These are phyloP conservation scores for Trichoderma semiorbis DNA, from an alignment of 2,329 filamentous ascomycete genomes.

Conservation along the genomic window DNA sequence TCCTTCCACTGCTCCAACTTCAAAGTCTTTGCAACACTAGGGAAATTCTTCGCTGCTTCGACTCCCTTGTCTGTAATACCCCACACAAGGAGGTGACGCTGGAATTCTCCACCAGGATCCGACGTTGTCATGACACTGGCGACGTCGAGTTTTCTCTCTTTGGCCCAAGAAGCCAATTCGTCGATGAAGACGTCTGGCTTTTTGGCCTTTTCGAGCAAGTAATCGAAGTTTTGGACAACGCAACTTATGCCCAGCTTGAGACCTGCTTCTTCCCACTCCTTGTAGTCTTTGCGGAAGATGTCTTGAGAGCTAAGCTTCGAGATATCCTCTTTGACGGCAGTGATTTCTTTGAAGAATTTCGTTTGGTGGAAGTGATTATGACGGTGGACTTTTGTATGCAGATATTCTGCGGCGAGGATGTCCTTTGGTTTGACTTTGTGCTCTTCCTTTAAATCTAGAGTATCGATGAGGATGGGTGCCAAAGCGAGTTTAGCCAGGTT, in stretches of 20 bases:
- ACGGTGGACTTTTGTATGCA: constrained; percentile 48
- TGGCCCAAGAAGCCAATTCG: constrained; percentile 50
- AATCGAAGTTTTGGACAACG: constrained; percentile 60
- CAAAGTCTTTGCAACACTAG: constrained; percentile 45
- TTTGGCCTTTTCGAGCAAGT: constrained; percentile 53
- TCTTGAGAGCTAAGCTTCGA: constrained; percentile 59
- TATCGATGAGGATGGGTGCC: constrained; percentile 71
- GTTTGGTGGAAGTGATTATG: constrained; percentile 47
- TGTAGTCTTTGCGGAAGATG: constrained; percentile 78
- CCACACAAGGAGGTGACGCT: constrained; percentile 66
- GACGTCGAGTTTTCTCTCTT: constrained; percentile 59
- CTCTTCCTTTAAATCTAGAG: constrained; percentile 58
- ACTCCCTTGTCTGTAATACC: constrained; percentile 50
- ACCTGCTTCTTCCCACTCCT: constrained; percentile 63
- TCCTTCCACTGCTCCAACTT: constrained; percentile 53
- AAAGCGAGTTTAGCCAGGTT: constrained; percentile 65
- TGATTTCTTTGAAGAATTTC: constrained; percentile 57
- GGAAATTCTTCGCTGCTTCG: constrained; percentile 54
- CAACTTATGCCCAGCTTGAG: constrained; percentile 64
- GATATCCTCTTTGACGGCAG: constrained; percentile 65
- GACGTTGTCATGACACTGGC: constrained; percentile 68
- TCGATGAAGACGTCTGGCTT: constrained; percentile 44
- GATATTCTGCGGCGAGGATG: constrained; percentile 51
- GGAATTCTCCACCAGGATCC: constrained; percentile 52
- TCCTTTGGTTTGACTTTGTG: constrained; percentile 66